Conservation (phyloP, 2,329 filamentous ascomycete genomes). For the Byssothecium circinans region DNA sequence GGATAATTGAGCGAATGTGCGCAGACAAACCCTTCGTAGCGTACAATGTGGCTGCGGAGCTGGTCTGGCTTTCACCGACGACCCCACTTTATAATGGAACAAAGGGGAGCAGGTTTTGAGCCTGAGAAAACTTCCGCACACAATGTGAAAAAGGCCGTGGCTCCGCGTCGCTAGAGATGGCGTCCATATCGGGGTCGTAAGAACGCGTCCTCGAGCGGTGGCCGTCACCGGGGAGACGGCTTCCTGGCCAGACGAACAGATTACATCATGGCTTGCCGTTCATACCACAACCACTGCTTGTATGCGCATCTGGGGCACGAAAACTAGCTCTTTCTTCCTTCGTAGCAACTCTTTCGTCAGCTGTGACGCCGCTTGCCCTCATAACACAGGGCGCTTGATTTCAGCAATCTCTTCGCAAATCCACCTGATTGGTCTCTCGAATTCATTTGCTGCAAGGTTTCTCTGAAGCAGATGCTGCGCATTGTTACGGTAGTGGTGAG, state of each 20-base stretch:
- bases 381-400: no score
- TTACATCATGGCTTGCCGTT: neutral
- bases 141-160: neutral
- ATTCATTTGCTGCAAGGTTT: neutral
- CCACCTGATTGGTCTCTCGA: neutral
- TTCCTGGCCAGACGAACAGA: neutral
- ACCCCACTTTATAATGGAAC: neutral
- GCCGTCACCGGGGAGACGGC: neutral
- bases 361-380: no score
- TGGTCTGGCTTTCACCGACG: neutral
- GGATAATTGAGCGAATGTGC: neutral
- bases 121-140: neutral
- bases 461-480: neutral
- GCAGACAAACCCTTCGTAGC: neutral
- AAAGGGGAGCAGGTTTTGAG: neutral
- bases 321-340: neutral
- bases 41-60: neutral
- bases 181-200: neutral
- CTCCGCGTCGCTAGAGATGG: neutral
- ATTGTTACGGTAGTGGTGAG: neutral
- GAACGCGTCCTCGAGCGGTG: neutral
- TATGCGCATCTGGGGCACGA: neutral
- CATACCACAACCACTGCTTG: no score
- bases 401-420: no score
- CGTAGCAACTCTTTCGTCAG: no score